A percentile compares a stretch with the other conserved stretches of the same genome.
Conservation (phyloP, 495 filamentous ascomycete species). For the Hypoxylon fuscum region DNA sequence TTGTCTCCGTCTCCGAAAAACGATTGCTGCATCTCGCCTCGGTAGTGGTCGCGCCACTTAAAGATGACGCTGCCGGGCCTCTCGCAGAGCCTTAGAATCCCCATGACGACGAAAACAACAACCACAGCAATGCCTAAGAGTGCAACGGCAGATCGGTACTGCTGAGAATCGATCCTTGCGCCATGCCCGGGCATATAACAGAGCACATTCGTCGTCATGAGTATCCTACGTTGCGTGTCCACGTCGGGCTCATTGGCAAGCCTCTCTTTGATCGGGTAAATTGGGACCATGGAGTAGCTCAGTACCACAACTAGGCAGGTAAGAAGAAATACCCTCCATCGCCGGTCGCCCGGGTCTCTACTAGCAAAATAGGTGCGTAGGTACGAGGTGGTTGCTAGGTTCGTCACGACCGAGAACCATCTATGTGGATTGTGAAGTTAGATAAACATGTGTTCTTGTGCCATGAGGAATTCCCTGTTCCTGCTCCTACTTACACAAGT, state of each 20-base stretch:
- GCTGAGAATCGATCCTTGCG: conserved; percentile 23
- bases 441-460: conserved; percentile 5
- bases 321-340: conserved; percentile 27
- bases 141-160: conserved; percentile 23
- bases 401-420: conserved; percentile 38
- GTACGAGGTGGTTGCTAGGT: conserved; percentile 34
- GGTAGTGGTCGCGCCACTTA: conserved; percentile 34
- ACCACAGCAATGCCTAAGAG: conserved; percentile 29
- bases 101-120: conserved; percentile 16
- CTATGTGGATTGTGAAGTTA: conserved; percentile 10
- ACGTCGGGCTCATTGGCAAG: conserved; percentile 36
- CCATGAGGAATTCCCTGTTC: neutral
- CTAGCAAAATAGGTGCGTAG: conserved; percentile 30
- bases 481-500: conserved; percentile 31
- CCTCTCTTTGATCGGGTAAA: conserved; percentile 33
- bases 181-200: conserved; percentile 33
- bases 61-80: conserved; percentile 29
- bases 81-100: conserved; percentile 29
- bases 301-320: conserved; percentile 29
- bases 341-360: conserved; percentile 31
- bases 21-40: conserved; percentile 34
- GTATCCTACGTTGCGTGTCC: conserved; percentile 21
- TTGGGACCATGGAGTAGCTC: conserved; percentile 37
- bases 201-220: conserved; percentile 32
- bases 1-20: conserved; percentile 32